These are phyloP conservation scores for Cryptococcus sp. DNA, from an alignment of 1,284 basidiomycete genomes.

Conservation along the genomic window DNA sequence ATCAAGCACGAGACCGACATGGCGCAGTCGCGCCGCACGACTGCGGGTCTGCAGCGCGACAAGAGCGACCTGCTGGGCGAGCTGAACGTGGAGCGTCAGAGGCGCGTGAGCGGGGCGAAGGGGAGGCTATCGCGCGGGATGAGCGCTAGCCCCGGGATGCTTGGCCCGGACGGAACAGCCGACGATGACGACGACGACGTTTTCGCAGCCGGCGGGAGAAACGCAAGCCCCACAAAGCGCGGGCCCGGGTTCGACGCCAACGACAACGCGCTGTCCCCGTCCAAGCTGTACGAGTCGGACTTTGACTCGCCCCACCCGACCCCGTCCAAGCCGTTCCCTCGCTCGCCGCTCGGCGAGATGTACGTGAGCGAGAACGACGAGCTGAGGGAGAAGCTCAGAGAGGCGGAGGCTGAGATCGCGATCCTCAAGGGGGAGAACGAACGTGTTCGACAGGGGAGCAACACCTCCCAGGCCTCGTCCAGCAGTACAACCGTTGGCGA, in stretches of 20 bases:
- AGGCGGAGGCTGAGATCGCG: conserved; percentile 44
- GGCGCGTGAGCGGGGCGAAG: conserved; percentile 33
- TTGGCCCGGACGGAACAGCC: conserved; percentile 34
- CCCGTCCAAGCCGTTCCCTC: conserved; percentile 59
- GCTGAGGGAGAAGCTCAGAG: conserved; percentile 39
- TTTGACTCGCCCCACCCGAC: conserved; percentile 65
- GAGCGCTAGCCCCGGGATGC: conserved; percentile 52
- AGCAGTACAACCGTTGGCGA: conserved; percentile 28
- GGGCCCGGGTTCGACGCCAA: conserved; percentile 60
- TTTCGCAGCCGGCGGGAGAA: conserved; percentile 56
- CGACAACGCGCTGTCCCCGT: conserved; percentile 53
- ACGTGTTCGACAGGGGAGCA: conserved; percentile 6
- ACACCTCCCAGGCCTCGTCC: conserved; percentile 3
- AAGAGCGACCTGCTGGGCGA: conserved; percentile 83
- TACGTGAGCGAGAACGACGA: conserved; percentile 49
- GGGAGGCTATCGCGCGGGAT: conserved; percentile 32
- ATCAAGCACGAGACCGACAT: conserved; percentile 87
- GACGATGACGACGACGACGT: conserved; percentile 65
- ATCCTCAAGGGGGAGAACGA: conserved; percentile 27
- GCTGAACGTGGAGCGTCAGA: conserved; percentile 65
- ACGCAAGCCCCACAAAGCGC: conserved; percentile 59
- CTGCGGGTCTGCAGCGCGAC: conserved; percentile 83
- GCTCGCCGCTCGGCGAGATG: conserved; percentile 45
- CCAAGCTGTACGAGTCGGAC: conserved; percentile 45
- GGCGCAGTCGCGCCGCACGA: conserved; percentile 80